A percentile compares a stretch with the other conserved stretches of the same genome.
Evolutionary conservation across 2,329 filamentous ascomycete species (phyloP).

Genomic region (Talaromyces islandicus): DNA sequence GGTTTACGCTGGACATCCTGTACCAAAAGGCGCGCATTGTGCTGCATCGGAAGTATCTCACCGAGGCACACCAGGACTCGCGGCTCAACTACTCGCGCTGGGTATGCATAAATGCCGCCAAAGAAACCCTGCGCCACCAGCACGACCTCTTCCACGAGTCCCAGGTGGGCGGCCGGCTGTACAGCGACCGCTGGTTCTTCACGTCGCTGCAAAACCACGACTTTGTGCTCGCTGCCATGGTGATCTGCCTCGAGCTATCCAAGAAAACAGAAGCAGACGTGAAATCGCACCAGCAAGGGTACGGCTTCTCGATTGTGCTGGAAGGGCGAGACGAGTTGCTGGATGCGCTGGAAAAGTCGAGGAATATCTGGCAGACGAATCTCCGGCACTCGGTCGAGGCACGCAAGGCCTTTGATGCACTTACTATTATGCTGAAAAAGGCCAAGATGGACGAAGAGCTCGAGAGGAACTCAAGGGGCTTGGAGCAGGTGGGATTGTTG

Average conservation of each 20-base stretch:
- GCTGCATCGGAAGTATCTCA: conserved; percentile 47
- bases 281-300: background rate
- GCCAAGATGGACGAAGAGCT: conserved; percentile 5
- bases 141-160: conserved; percentile 43
- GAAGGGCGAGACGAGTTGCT: conserved; percentile 5
- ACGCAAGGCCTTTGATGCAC: conserved; percentile 10
- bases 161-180: conserved; percentile 48
- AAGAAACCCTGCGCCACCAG: conserved; percentile 43
- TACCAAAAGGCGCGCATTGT: conserved; percentile 46
- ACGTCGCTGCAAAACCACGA: conserved; percentile 52
- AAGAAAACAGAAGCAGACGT: background rate
- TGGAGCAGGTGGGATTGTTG: background rate
- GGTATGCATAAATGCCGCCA: conserved; percentile 42
- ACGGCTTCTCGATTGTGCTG: background rate
- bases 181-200: conserved; percentile 51
- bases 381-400: conserved; percentile 8
- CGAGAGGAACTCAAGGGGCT: background rate
- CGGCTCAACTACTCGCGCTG: conserved; percentile 35
- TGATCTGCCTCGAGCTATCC: conserved; percentile 45
- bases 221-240: conserved; percentile 54
- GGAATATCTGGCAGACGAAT: conserved; percentile 9
- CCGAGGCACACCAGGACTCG: conserved; percentile 23
- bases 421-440: conserved; percentile 12
- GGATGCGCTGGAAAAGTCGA: conserved; percentile 6
- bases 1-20: conserved; percentile 45